A percentile compares a stretch with the other conserved stretches of the same genome.
phyloP scores from a whole-genome alignment of 1,139 yeast species.

The Yamadazyma diddensiae region DNA sequence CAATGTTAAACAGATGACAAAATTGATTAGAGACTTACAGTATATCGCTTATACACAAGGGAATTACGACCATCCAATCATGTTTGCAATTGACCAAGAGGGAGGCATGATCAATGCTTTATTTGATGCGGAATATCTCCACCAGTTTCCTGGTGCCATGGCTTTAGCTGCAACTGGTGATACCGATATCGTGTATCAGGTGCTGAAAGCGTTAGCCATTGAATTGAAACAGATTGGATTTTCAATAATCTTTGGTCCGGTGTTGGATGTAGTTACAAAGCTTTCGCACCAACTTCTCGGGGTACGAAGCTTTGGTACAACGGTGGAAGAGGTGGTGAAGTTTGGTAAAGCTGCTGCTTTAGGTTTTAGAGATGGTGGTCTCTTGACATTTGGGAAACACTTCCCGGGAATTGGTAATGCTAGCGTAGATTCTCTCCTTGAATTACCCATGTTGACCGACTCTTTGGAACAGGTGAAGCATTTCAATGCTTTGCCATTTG shows the following conservation, averaged over 20 bases:
- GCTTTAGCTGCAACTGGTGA: slow-evolving; percentile 60
- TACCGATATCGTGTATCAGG: slow-evolving; percentile 47
- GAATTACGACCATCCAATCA: slow-evolving; percentile 52
- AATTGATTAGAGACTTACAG: slow-evolving; percentile 53
- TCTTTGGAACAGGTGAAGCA: slow-evolving; percentile 52
- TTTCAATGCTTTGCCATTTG: slow-evolving; percentile 53
- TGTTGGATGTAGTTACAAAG: slow-evolving; percentile 59
- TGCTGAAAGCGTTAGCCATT: slow-evolving; percentile 53
- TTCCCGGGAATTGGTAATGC: slow-evolving; percentile 70
- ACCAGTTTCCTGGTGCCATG: slow-evolving; percentile 68
- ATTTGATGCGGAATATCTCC: slow-evolving; percentile 49
- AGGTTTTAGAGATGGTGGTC: slow-evolving; percentile 57
- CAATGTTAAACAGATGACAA: slow-evolving; percentile 49
- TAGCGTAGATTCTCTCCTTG: slow-evolving; percentile 54
- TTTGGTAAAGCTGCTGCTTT: slow-evolving; percentile 54
- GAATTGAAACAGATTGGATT: slow-evolving; percentile 57
- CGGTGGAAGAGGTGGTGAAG: slow-evolving; percentile 54
- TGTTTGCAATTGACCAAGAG: slow-evolving; percentile 83
- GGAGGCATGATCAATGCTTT: slow-evolving; percentile 68
- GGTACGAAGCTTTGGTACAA: slow-evolving; percentile 62
- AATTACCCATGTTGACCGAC: slow-evolving; percentile 60
- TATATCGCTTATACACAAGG: slow-evolving; percentile 50
- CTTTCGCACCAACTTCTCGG: slow-evolving; percentile 58
- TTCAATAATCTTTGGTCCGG: slow-evolving; percentile 61
- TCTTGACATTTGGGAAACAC: slow-evolving; percentile 59